Conservation (phyloP, 805 yeast genomes). For the Kodamaea sagamina region DNA sequence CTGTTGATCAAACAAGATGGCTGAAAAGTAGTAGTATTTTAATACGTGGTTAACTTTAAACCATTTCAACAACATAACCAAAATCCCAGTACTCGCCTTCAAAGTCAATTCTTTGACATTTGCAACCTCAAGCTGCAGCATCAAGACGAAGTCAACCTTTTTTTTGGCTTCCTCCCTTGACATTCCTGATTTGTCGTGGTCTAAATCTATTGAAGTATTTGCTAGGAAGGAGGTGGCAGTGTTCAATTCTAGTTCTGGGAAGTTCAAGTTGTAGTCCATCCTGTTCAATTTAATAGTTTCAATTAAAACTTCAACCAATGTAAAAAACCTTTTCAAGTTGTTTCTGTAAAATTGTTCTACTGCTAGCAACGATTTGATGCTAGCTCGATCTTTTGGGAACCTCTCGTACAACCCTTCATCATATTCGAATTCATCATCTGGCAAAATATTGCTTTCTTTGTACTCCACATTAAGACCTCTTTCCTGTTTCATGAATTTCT, state of each 20-base stretch:
- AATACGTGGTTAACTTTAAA: constrained; percentile 74
- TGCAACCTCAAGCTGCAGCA: constrained; percentile 52
- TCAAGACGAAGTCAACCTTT: constrained; percentile 27
- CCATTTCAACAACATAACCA: constrained; percentile 67
- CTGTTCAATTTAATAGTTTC: constrained; percentile 61
- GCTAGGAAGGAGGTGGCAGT: constrained; percentile 30
- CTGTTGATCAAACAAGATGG: constrained; percentile 73
- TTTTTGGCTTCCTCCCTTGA: constrained; percentile 17
- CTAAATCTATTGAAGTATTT: constrained; percentile 11
- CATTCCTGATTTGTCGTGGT: constrained; percentile 9
- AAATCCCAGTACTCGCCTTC: constrained; percentile 57
- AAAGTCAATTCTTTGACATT: constrained; percentile 64
- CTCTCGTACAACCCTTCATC: constrained; percentile 23
- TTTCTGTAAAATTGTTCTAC: constrained; percentile 62
- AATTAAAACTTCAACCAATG: constrained; percentile 63
- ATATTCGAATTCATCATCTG: constrained; percentile 12
- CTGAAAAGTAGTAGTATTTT: constrained; percentile 73
- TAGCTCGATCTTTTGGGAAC: constrained; percentile 38
- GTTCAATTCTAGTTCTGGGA: constrained; percentile 38
- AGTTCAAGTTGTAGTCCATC: constrained; percentile 35
- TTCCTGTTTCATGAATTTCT: constrained; percentile 70
- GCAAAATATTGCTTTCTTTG: constrained; percentile 7
- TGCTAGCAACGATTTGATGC: constrained; percentile 47
- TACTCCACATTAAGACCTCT: constrained; percentile 48
- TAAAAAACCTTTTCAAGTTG: constrained; percentile 56